phyloP scores from a whole-genome alignment of 176 grass and related monocot genomes.

The Saccharum spontaneum region DNA sequence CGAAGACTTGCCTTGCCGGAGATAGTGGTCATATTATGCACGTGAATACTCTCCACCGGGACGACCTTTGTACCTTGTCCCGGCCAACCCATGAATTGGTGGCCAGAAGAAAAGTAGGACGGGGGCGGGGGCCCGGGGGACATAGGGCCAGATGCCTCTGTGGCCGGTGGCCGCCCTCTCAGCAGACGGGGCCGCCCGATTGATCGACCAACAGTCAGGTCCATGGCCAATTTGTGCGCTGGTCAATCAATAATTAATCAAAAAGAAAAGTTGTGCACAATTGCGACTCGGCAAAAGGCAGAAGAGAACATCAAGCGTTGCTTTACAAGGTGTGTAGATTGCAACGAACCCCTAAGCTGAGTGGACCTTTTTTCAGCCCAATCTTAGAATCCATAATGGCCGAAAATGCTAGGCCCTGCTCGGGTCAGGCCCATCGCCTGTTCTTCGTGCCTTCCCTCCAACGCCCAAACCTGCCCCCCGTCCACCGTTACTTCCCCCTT shows the following conservation, averaged over 20 bases:
- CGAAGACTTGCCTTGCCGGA: too few relatives aligned
- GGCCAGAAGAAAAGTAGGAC: neutral
- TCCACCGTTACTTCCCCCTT: slow-evolving; percentile 25
- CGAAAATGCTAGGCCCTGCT: neutral
- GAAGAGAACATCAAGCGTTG: neutral
- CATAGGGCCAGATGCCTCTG: neutral
- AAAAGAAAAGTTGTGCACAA: neutral
- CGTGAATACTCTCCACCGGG: slow-evolving; percentile 12
- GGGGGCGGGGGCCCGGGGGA: neutral
- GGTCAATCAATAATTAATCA: neutral
- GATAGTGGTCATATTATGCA: slow-evolving; percentile 18
- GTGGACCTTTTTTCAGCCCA: too few relatives aligned
- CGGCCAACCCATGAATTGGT: neutral
- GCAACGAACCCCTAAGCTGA: neutral
- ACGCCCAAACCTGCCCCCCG: neutral
- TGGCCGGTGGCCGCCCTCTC: neutral
- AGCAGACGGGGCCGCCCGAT: neutral
- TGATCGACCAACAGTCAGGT: neutral
- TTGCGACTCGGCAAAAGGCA: neutral
- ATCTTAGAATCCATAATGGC: neutral
- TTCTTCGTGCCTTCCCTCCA: neutral
- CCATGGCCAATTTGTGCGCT: neutral
- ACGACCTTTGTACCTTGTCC: neutral
- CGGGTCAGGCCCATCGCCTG: neutral
- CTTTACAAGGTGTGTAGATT: neutral